These are phyloP conservation scores for Dimocarpus longan DNA, from an alignment of 345 rosid species.

Conservation along the genomic window DNA sequence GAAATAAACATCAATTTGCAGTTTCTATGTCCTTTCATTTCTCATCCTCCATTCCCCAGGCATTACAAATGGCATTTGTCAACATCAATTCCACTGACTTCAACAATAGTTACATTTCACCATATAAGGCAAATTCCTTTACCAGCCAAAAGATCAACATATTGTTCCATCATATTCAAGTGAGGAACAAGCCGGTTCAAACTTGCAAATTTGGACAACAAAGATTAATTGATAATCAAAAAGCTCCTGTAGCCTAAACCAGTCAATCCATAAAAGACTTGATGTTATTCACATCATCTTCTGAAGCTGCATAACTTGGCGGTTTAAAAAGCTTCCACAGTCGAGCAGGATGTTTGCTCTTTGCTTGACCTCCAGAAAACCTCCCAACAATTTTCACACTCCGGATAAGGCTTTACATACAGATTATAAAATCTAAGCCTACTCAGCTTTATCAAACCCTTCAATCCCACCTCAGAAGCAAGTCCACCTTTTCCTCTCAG, in stretches of 20 bases:
- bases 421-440: constrained; percentile 74
- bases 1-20: not conserved
- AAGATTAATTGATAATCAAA: not conserved
- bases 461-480: constrained; percentile 66
- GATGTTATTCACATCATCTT: constrained; percentile 62
- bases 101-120: not conserved
- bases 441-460: constrained; percentile 66
- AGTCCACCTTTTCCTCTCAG: constrained; percentile 65
- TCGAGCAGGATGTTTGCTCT: constrained; percentile 52
- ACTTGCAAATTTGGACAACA: not conserved
- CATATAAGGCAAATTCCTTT: not conserved
- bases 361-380: constrained; percentile 40
- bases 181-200: not conserved
- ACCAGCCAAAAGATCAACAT: not conserved
- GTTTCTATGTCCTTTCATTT: not conserved
- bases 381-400: constrained; percentile 70
- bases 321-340: constrained; percentile 77
- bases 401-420: constrained; percentile 89
- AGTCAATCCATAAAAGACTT: constrained; percentile 57
- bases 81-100: not conserved
- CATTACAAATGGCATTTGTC: not conserved
- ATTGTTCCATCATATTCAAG: not conserved
- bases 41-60: not conserved
- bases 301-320: constrained; percentile 40
- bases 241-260: constrained; percentile 24